A percentile compares a stretch with the other conserved stretches of the same genome.
Evolutionary conservation across 345 rosid species (phyloP).

Genomic region (Ceriops tagal): DNA sequence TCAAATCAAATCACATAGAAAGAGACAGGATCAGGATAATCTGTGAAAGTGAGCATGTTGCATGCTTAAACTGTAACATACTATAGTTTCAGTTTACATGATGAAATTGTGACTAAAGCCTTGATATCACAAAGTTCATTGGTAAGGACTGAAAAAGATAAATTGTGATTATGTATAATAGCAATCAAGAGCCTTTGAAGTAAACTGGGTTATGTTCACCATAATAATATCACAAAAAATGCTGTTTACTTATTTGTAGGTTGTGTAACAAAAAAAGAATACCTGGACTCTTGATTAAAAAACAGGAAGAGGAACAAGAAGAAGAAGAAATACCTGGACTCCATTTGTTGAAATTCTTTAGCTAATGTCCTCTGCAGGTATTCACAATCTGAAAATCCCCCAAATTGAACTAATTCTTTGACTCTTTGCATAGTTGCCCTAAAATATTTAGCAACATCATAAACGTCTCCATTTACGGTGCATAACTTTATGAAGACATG

Average conservation of each 20-base stretch:
- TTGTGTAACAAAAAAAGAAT: no score
- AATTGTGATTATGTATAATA: no score
- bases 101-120: no score
- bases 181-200: no score
- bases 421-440: slow-evolving; percentile 73
- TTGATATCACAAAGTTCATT: no score
- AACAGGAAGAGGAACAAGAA: slow-evolving; percentile 13
- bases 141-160: no score
- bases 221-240: neutral
- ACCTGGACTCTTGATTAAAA: neutral
- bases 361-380: slow-evolving; percentile 54
- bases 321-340: slow-evolving; percentile 47
- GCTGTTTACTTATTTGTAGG: neutral
- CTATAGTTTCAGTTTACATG: no score
- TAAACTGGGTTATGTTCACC: neutral
- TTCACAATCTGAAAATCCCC: slow-evolving; percentile 24
- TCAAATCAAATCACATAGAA: neutral
- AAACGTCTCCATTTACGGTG: neutral
- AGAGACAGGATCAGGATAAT: no score
- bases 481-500: no score
- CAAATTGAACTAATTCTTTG: slow-evolving; percentile 49
- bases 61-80: no score
- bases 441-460: slow-evolving; percentile 13
- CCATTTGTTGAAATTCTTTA: slow-evolving; percentile 76
- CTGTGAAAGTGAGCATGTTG: no score